phyloP scores from a whole-genome alignment of 2,329 filamentous ascomycete genomes.

The Capronia coronata region DNA sequence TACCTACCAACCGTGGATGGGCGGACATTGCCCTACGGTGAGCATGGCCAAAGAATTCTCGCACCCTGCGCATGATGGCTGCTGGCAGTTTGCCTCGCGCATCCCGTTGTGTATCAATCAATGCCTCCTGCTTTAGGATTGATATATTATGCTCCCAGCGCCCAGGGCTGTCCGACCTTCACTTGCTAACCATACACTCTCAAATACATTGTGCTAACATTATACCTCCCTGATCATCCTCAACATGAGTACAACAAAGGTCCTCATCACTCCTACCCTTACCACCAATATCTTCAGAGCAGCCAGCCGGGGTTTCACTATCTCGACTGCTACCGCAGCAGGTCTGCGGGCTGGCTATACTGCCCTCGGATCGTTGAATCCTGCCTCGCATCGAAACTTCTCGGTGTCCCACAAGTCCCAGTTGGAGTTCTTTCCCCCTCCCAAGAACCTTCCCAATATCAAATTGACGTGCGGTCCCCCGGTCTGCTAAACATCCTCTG shows the following conservation, averaged over 20 bases:
- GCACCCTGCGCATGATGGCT: not conserved
- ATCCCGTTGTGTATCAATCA: not conserved
- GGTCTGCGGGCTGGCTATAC: slow-evolving; percentile 28
- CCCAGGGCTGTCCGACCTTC: not conserved
- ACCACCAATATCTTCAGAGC: slow-evolving; percentile 21
- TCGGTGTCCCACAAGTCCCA: slow-evolving; percentile 35
- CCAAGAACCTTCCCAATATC: slow-evolving; percentile 47
- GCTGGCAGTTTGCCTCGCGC: not conserved
- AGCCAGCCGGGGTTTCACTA: slow-evolving; percentile 20
- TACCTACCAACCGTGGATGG: not conserved
- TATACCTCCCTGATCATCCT: not conserved
- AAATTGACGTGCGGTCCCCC: slow-evolving; percentile 23
- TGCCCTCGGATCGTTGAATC: slow-evolving; percentile 17
- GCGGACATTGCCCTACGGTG: not conserved
- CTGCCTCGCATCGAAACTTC: slow-evolving; percentile 31
- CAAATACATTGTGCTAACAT: not conserved
- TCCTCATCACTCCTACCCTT: slow-evolving; percentile 18
- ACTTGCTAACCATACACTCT: not conserved
- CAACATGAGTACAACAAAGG: slow-evolving; percentile 23
- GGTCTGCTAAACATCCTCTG: slow-evolving; percentile 2
- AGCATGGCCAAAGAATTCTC: not conserved
- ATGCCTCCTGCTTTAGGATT: not conserved
- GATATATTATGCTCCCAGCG: not conserved
- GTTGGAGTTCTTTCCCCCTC: slow-evolving; percentile 52
- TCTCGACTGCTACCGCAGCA: slow-evolving; percentile 19